These are phyloP conservation scores for Trichosanthes truncata DNA, from an alignment of 306 rosid species.

Conservation along the genomic window DNA sequence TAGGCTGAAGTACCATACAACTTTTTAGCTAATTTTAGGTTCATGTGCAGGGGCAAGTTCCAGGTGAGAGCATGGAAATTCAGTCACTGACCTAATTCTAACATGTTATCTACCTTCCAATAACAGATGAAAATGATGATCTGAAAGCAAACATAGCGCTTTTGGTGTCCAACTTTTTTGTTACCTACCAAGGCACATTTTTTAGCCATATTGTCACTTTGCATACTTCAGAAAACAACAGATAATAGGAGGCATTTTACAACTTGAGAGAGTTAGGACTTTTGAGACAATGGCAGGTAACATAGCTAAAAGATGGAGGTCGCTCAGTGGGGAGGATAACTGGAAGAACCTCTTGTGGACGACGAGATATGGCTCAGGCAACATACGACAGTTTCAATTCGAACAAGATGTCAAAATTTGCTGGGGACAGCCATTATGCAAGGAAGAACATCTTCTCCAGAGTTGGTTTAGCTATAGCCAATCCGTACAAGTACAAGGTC, in stretches of 20 bases:
- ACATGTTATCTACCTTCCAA: background rate
- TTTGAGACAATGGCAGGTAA: background rate
- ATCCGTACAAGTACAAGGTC: slow-evolving; percentile 32
- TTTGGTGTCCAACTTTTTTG: background rate
- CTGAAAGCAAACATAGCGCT: background rate
- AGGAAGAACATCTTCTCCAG: slow-evolving; percentile 36
- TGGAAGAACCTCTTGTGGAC: slow-evolving; percentile 46
- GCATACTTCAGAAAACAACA: background rate
- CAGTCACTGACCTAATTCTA: slow-evolving; percentile 1
- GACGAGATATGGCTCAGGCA: slow-evolving; percentile 74
- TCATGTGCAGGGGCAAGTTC: background rate
- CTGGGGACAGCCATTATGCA: slow-evolving; percentile 35
- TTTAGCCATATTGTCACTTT: background rate
- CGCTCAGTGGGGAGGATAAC: slow-evolving; percentile 40
- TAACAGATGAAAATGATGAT: slow-evolving; percentile 7
- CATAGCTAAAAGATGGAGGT: slow-evolving; percentile 46
- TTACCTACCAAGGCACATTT: background rate
- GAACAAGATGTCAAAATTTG: slow-evolving; percentile 35
- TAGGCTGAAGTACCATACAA: background rate
- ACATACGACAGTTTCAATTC: slow-evolving; percentile 55
- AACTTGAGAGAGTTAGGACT: background rate
- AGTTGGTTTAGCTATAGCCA: slow-evolving; percentile 37
- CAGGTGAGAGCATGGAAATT: background rate
- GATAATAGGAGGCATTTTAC: background rate
- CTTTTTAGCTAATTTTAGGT: background rate